phyloP scores from a whole-genome alignment of 257 asterid species.

The Forsythia viridissima region DNA sequence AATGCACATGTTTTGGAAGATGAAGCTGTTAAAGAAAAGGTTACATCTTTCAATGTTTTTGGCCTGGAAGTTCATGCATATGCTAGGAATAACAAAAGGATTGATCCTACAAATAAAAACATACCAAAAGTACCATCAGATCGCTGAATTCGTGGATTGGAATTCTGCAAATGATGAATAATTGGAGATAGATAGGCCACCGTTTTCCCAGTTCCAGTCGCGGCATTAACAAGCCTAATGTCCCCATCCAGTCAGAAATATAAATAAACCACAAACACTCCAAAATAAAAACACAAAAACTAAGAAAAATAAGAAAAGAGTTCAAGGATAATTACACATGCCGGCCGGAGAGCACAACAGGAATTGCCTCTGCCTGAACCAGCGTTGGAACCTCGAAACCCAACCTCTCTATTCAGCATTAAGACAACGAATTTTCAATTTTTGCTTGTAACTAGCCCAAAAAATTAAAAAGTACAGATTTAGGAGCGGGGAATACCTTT shows the following conservation, averaged over 20 bases:
- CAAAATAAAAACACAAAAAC: not conserved
- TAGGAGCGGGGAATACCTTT: constrained; percentile 46
- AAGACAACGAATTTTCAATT: not conserved
- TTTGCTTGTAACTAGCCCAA: not conserved
- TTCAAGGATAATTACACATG: constrained; percentile 63
- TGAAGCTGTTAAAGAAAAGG: not conserved
- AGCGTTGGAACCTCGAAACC: constrained; percentile 81
- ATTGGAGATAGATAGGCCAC: constrained; percentile 89
- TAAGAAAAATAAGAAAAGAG: not conserved
- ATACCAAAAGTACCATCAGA: constrained; percentile 91
- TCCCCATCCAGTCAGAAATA: constrained; percentile 24
- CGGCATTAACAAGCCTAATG: constrained; percentile 89
- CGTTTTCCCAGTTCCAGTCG: constrained; percentile 96
- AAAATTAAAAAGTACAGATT: not conserved
- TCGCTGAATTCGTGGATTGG: constrained; percentile 65
- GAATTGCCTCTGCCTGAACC: constrained; percentile 92
- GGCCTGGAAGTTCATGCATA: constrained; percentile 3
- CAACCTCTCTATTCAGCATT: constrained; percentile 63
- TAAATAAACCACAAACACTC: constrained; percentile 2
- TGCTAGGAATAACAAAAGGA: not conserved
- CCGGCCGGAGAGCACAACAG: constrained; percentile 77
- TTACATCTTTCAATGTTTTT: not conserved
- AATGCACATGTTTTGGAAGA: not conserved
- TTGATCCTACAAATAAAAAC: constrained; percentile 21
- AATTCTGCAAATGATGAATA: constrained; percentile 70